Evolutionary conservation across 176 grass and related monocot species (phyloP), one percentile per base, ranked within the genome.

Genomic region (Phoenix dactylifera): DNA sequence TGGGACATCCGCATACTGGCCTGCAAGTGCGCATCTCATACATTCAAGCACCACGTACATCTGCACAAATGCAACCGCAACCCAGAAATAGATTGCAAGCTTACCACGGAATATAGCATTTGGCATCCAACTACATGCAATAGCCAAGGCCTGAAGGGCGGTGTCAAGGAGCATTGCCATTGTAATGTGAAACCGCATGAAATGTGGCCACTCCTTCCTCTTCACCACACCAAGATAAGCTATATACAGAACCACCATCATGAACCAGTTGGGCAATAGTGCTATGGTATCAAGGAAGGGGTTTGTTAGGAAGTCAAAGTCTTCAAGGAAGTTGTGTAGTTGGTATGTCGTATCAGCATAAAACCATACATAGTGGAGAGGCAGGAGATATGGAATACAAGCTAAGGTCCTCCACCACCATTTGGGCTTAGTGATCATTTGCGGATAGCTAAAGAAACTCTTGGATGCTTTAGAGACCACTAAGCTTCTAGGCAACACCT

Each of bases 351-450:
- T 75, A 52, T 83, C 81, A 0, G 92, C 87, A 26, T 97, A 85
- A 2, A 85, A 79, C 92, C 93, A 97, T 62, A 85, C 79, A 71
- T 91, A 79, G 76, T 97, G 93, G 32, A 97, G 81, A 49, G 93
- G 87, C 54, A 91, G 72, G 55, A 97, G 89, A 57, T 97, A 97
- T 0, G 87, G 93, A 20, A 90, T 74, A 65, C 84, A 85, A 48
- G 93, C 93, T 54, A 85, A 63, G 49, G 87, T 88, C 62, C 93
- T 70, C 84, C 77, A 86, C 87, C 87, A 98, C 87, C 87, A 98
- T 71, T 80, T 92, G 12, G 93, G 93, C 71, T 92, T 98, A 19
- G 66, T 72, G 10, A 87, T 92, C 66, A 98, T 66, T 57, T 91
- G 79, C 52, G 87, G 93, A 59, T 92, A 87, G 51, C 57, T 85